Conservation (phyloP, 192 early-diverging fungal species). For the Borealophlyctis nickersoniae region DNA sequence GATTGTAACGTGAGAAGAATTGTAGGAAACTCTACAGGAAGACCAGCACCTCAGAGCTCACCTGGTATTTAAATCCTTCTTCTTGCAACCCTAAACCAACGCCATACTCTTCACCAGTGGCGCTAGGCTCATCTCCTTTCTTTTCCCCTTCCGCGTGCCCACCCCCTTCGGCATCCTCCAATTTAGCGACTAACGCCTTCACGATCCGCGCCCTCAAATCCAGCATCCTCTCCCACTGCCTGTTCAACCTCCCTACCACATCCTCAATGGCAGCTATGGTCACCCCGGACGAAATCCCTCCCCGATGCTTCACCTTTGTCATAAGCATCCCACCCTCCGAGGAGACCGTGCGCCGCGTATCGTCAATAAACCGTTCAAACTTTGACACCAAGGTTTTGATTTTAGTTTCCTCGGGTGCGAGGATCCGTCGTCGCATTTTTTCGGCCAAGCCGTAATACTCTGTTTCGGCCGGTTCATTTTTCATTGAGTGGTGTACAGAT, state of each 20-base stretch:
- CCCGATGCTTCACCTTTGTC: no score
- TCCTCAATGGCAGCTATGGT: conserved; percentile 3
- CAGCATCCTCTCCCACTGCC: conserved; percentile 15
- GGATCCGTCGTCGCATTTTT: conserved; percentile 23
- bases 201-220: conserved; percentile 28
- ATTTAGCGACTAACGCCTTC: conserved; percentile 10
- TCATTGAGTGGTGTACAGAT: conserved; percentile 46
- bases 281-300: background rate
- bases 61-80: background rate
- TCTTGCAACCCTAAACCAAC: conserved; percentile 12
- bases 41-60: no score
- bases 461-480: conserved; percentile 42
- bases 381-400: no score
- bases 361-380: conserved; percentile 8
- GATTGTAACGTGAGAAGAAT: no score
- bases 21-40: no score
- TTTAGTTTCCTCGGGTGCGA: no score
- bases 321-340: no score
- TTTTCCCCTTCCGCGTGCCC: conserved; percentile 8
- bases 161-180: no score
- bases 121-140: background rate
- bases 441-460: conserved; percentile 37
- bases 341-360: background rate
- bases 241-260: conserved; percentile 12
- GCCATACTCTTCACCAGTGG: background rate